A percentile compares a stretch with the other conserved stretches of the same genome.
Conservation (phyloP, 163 green algal species). For the Coccomyxa subellipsoidea region DNA sequence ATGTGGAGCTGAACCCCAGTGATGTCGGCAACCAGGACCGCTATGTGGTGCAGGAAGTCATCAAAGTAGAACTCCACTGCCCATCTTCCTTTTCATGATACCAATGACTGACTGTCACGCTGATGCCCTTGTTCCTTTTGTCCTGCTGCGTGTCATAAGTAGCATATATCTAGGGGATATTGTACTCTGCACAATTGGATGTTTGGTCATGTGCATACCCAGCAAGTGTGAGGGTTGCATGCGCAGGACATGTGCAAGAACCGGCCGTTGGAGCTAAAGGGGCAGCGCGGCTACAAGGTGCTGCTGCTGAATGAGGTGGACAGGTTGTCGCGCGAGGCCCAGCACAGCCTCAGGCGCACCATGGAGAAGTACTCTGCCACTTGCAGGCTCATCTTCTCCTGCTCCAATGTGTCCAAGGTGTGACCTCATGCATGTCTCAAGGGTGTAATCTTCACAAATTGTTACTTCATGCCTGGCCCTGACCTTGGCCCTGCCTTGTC, state of each 20-base stretch:
- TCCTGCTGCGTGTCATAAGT: too few relatives aligned
- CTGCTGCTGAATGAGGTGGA: slow-evolving; percentile 95
- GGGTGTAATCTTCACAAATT: too few relatives aligned
- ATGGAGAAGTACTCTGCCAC: slow-evolving; percentile 97
- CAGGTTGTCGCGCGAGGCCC: slow-evolving; percentile 79
- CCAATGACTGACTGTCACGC: too few relatives aligned
- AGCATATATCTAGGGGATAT: too few relatives aligned
- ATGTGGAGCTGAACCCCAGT: slow-evolving; percentile 93
- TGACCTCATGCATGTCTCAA: too few relatives aligned
- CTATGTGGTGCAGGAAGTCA: slow-evolving; percentile 88
- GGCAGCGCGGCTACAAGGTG: slow-evolving; percentile 67
- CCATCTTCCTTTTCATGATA: too few relatives aligned
- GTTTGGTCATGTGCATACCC: too few relatives aligned
- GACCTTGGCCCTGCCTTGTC: too few relatives aligned
- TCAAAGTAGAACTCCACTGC: slow-evolving; percentile 72
- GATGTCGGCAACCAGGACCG: slow-evolving; percentile 94
- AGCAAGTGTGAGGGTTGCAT: background rate
- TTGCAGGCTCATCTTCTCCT: slow-evolving; percentile 86
- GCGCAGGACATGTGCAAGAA: slow-evolving; percentile 86
- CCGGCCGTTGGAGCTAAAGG: slow-evolving; percentile 71
- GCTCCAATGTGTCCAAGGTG: slow-evolving; percentile 82
- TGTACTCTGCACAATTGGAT: too few relatives aligned
- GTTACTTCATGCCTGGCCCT: too few relatives aligned
- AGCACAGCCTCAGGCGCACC: slow-evolving; percentile 91
- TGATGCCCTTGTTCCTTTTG: too few relatives aligned